Evolutionary conservation across 192 early-diverging fungal species (phyloP).

Genomic region (Lunasporangiospora selenospora): DNA sequence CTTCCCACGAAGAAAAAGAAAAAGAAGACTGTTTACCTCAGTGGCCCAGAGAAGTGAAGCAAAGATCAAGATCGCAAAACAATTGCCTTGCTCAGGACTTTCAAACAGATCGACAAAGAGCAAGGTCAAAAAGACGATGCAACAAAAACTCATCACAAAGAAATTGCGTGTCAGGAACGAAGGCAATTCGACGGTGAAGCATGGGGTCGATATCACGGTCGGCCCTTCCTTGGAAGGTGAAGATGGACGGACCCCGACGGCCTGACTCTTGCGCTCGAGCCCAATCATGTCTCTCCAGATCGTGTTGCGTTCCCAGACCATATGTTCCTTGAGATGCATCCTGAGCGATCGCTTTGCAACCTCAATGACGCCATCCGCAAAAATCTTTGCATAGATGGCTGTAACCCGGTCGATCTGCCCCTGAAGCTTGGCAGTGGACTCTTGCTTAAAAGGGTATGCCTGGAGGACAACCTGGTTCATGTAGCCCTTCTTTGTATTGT

Average conservation of each 20-base stretch:
- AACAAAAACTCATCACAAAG: slow-evolving; percentile 54
- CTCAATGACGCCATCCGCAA: slow-evolving; percentile 64
- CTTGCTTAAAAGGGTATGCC: slow-evolving; percentile 72
- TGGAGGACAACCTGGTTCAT: slow-evolving; percentile 67
- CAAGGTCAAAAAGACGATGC: slow-evolving; percentile 65
- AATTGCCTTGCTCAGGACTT: slow-evolving; percentile 79
- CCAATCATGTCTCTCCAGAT: slow-evolving; percentile 98
- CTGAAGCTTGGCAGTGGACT: slow-evolving; percentile 68
- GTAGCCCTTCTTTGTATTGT: slow-evolving; percentile 71
- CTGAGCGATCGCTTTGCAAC: slow-evolving; percentile 78
- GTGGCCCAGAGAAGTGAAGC: slow-evolving; percentile 93
- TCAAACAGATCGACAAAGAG: slow-evolving; percentile 70
- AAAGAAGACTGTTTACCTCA: slow-evolving; percentile 62
- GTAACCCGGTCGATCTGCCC: slow-evolving; percentile 66
- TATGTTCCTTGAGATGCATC: slow-evolving; percentile 83
- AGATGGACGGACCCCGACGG: slow-evolving; percentile 64
- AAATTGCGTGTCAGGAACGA: slow-evolving; percentile 50
- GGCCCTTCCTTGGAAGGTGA: slow-evolving; percentile 18
- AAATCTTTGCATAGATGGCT: slow-evolving; percentile 70
- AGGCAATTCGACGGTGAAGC: slow-evolving; percentile 54
- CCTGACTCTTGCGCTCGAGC: slow-evolving; percentile 79
- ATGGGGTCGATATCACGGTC: slow-evolving; percentile 53
- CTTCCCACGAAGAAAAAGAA: neutral
- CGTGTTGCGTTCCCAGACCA: slow-evolving; percentile 97
- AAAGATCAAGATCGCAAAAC: slow-evolving; percentile 92